phyloP scores from a whole-genome alignment of 345 rosid genomes.

The Lumnitzera racemosa region DNA sequence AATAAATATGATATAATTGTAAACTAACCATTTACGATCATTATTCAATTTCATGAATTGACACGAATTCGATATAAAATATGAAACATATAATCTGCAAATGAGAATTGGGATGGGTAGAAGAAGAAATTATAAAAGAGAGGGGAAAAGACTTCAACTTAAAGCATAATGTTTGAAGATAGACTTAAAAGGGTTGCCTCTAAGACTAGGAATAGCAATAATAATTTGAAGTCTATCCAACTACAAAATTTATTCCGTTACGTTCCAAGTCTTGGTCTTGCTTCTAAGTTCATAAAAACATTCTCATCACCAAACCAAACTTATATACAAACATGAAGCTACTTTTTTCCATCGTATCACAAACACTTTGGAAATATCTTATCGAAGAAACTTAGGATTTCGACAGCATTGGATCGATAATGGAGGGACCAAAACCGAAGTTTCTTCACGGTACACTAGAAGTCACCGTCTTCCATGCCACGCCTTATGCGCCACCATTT shows the following conservation, averaged over 20 bases:
- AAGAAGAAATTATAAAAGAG: background rate
- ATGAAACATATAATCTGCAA: background rate
- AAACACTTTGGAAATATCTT: background rate
- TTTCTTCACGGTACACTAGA: slow-evolving; percentile 90
- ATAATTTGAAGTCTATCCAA: slow-evolving; percentile 37
- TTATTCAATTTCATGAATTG: background rate
- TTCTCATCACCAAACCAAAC: slow-evolving; percentile 10
- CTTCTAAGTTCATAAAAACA: slow-evolving; percentile 13
- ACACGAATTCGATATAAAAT: background rate
- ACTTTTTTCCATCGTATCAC: too few relatives aligned
- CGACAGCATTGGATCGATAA: slow-evolving; percentile 1
- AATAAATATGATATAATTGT: background rate
- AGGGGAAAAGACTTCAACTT: slow-evolving; percentile 22
- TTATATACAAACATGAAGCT: slow-evolving; percentile 11
- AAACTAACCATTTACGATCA: background rate
- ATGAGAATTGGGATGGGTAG: background rate
- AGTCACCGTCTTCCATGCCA: slow-evolving; percentile 71
- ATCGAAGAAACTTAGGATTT: background rate
- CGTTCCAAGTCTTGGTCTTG: slow-evolving; percentile 27
- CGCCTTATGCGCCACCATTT: slow-evolving; percentile 51
- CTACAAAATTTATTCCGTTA: slow-evolving; percentile 16
- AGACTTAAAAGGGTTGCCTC: slow-evolving; percentile 21
- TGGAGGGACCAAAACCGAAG: slow-evolving; percentile 29
- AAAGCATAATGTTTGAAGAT: slow-evolving; percentile 23
- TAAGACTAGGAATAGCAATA: slow-evolving; percentile 15